Conservation (phyloP, 2,329 filamentous ascomycete species). For the Hypoxylon sp. region DNA sequence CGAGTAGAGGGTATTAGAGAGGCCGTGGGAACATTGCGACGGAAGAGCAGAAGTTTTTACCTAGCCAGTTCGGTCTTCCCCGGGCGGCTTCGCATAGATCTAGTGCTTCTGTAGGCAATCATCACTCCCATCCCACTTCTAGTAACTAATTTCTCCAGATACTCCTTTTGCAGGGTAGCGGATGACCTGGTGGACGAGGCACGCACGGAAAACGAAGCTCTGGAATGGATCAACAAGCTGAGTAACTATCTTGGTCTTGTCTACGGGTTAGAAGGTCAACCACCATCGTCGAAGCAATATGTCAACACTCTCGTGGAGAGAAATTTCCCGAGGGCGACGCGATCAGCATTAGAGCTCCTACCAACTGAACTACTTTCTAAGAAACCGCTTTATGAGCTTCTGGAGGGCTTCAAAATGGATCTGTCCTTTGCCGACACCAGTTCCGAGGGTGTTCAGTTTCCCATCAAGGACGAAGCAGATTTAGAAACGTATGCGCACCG, state of each 20-base stretch:
- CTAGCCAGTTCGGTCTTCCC: conserved; percentile 77
- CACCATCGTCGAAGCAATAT: conserved; percentile 41
- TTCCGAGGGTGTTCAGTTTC: conserved; percentile 52
- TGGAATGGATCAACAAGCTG: conserved; percentile 69
- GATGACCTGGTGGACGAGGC: conserved; percentile 80
- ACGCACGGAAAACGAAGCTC: conserved; percentile 62
- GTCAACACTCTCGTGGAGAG: conserved; percentile 54
- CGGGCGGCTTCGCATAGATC: conserved; percentile 74
- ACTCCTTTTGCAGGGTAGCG: conserved; percentile 79
- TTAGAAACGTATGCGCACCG: conserved; percentile 73
- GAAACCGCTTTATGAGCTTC: conserved; percentile 70
- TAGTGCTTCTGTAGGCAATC: conserved; percentile 69
- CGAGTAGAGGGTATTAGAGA: conserved; percentile 69
- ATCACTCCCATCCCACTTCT: too few species aligned
- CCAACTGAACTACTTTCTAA: conserved; percentile 67
- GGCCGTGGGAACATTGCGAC: conserved; percentile 66
- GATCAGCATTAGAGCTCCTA: conserved; percentile 68
- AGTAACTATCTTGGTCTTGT: conserved; percentile 66
- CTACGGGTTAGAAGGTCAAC: conserved; percentile 54
- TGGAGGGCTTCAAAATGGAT: conserved; percentile 77
- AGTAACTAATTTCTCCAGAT: conserved; percentile 55
- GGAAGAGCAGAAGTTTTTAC: conserved; percentile 80
- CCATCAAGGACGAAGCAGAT: conserved; percentile 69
- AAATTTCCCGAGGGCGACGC: conserved; percentile 64
- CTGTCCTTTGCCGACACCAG: conserved; percentile 61